Conservation (phyloP, 1,139 yeast species). For the Taphrina communis region DNA sequence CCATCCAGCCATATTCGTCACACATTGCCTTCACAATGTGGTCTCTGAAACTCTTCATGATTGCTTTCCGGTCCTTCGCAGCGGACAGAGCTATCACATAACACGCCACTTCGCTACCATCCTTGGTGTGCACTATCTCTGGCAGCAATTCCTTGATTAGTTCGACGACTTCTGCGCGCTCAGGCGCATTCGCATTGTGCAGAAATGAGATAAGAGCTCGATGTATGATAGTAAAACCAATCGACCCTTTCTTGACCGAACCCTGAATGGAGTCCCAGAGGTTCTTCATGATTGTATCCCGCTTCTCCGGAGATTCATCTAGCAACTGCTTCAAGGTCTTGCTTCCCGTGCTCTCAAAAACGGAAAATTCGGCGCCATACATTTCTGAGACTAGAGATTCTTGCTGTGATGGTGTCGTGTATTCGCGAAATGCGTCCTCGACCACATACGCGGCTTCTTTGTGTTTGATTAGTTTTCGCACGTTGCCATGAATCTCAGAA, state of each 20-base stretch:
- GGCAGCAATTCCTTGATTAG: slow-evolving; percentile 86
- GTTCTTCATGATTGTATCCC: slow-evolving; percentile 75
- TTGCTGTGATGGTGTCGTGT: slow-evolving; percentile 82
- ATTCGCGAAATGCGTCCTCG: slow-evolving; percentile 87
- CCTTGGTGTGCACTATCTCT: slow-evolving; percentile 92
- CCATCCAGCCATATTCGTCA: slow-evolving; percentile 86
- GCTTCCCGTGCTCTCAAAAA: slow-evolving; percentile 71
- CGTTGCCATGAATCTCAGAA: slow-evolving; percentile 85
- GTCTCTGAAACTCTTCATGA: slow-evolving; percentile 72
- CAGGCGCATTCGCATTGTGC: slow-evolving; percentile 70
- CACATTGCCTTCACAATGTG: slow-evolving; percentile 76
- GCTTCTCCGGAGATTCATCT: slow-evolving; percentile 77
- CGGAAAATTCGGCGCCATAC: slow-evolving; percentile 96
- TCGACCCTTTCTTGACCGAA: slow-evolving; percentile 91
- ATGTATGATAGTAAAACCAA: slow-evolving; percentile 94
- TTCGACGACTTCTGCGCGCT: slow-evolving; percentile 81
- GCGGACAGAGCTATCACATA: slow-evolving; percentile 77
- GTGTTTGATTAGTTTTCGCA: slow-evolving; percentile 92
- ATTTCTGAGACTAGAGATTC: slow-evolving; percentile 92
- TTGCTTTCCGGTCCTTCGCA: slow-evolving; percentile 88
- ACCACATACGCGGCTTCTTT: slow-evolving; percentile 99
- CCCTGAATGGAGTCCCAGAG: slow-evolving; percentile 83
- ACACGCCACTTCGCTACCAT: slow-evolving; percentile 90
- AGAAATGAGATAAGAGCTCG: slow-evolving; percentile 94
- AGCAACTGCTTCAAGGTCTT: slow-evolving; percentile 70